phyloP scores from a whole-genome alignment of 768 basidiomycete genomes.

The Pulveroboletus frians region DNA sequence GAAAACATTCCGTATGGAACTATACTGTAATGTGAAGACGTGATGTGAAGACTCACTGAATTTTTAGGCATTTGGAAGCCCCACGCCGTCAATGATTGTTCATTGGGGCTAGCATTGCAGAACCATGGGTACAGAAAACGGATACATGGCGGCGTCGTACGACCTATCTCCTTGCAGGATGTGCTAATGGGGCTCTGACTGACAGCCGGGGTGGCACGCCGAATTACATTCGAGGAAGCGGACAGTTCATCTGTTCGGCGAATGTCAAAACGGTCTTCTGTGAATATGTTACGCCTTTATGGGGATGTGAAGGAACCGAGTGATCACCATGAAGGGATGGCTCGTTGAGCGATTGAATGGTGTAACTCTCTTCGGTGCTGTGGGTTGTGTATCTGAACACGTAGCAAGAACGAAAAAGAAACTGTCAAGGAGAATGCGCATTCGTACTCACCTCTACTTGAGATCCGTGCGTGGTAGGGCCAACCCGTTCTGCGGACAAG shows the following conservation, averaged over 20 bases:
- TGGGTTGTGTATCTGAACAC: slow-evolving; percentile 1
- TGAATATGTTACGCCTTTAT: not conserved
- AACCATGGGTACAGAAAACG: not conserved
- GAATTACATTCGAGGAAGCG: not conserved
- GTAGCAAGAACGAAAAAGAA: slow-evolving; percentile 1
- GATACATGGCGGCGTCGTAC: not conserved
- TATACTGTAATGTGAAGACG: not conserved
- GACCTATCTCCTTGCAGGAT: not conserved
- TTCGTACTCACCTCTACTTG: not conserved
- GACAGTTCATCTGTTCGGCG: not conserved
- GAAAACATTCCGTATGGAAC: not conserved
- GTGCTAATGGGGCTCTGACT: not conserved
- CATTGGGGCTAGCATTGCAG: not conserved
- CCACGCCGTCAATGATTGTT: not conserved
- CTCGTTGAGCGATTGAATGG: not conserved
- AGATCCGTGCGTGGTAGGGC: not conserved
- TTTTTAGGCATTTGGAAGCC: not conserved
- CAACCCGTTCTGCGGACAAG: slow-evolving; percentile 2
- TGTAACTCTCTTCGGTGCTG: not conserved
- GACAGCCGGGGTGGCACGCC: not conserved
- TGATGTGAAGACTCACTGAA: not conserved
- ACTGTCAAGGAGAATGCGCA: slow-evolving; percentile 4
- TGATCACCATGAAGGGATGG: not conserved
- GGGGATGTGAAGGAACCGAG: not conserved
- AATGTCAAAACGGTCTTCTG: not conserved